Evolutionary conservation across 2,329 filamentous ascomycete species (phyloP).

Genomic region (Colletotrichum phormii): DNA sequence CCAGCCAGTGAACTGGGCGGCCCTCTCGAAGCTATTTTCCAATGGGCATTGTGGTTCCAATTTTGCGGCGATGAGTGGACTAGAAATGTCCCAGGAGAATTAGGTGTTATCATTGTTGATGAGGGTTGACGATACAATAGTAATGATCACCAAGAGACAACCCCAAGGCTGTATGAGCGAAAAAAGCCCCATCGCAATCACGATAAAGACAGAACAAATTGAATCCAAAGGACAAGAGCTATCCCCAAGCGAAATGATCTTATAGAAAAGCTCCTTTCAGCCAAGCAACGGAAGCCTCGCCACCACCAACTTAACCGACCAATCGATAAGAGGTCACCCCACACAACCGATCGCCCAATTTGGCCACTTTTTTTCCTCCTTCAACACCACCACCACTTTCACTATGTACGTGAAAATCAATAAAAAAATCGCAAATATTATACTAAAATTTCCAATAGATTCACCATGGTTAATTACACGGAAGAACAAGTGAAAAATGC

Average conservation of each 20-base stretch:
- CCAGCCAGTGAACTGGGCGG: neutral
- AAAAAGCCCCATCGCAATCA: neutral
- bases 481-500: too few relatives aligned
- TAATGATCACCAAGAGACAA: neutral
- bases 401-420: too few relatives aligned
- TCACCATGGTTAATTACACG: too few relatives aligned
- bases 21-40: neutral
- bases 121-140: neutral
- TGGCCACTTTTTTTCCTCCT: too few relatives aligned
- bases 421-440: too few relatives aligned
- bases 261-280: neutral
- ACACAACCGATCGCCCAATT: too few relatives aligned
- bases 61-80: neutral
- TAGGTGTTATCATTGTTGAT: neutral
- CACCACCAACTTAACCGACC: neutral
- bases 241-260: too few relatives aligned
- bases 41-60: neutral
- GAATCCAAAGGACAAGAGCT: too few relatives aligned
- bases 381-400: too few relatives aligned
- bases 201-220: neutral
- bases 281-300: neutral
- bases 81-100: neutral
- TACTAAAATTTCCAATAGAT: too few relatives aligned
- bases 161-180: neutral
- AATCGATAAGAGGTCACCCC: too few relatives aligned